Evolutionary conservation across 495 filamentous ascomycete genomes (phyloP).

Genomic region (Cercophora sp.): DNA sequence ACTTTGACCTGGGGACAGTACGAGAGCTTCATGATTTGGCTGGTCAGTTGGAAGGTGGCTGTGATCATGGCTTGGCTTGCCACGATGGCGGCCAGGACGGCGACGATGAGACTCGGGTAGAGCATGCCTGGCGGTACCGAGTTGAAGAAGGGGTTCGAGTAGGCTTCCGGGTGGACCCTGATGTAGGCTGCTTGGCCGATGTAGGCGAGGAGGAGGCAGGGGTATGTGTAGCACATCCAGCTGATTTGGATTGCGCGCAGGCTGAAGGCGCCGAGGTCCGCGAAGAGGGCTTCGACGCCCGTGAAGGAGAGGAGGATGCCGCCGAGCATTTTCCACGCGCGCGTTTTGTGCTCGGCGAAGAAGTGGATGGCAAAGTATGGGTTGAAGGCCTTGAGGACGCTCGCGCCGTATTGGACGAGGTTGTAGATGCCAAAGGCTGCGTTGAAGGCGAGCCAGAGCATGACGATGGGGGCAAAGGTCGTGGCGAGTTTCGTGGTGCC

Average conservation of each 20-base stretch:
- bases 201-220: conserved; percentile 67
- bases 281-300: conserved; percentile 71
- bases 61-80: conserved; percentile 79
- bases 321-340: conserved; percentile 65
- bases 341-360: conserved; percentile 55
- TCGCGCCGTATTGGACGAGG: conserved; percentile 57
- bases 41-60: conserved; percentile 62
- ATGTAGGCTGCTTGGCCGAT: conserved; percentile 73
- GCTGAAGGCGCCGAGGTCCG: conserved; percentile 68
- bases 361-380: conserved; percentile 61
- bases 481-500: conserved; percentile 62
- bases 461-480: conserved; percentile 67
- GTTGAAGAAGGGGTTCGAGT: conserved; percentile 70
- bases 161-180: conserved; percentile 54
- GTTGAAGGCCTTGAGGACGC: conserved; percentile 65
- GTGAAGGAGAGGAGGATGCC: conserved; percentile 70
- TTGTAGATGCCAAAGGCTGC: conserved; percentile 67
- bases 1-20: conserved; percentile 73
- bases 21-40: conserved; percentile 68
- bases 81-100: conserved; percentile 66
- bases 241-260: conserved; percentile 59
- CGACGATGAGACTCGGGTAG: conserved; percentile 60
- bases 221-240: conserved; percentile 61
- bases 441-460: conserved; percentile 70
- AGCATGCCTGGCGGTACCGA: conserved; percentile 61